These are phyloP conservation scores for Extremus antarcticus DNA, from an alignment of 495 filamentous ascomycete species.

Conservation along the genomic window DNA sequence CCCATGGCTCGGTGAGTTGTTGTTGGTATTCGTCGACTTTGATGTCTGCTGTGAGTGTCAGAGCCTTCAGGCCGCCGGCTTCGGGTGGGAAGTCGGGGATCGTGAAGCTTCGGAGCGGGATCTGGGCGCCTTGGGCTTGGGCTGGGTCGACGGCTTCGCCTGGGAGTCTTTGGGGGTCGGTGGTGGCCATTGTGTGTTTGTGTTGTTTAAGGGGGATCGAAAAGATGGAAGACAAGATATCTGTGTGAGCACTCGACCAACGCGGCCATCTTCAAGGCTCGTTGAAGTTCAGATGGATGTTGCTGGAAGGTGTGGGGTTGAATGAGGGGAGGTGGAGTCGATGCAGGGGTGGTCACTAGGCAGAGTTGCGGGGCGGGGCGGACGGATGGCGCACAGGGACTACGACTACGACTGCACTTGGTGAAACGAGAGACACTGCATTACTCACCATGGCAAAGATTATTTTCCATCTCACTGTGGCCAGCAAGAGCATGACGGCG, in stretches of 20 bases:
- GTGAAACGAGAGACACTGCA: too few species aligned
- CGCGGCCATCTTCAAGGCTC: not conserved
- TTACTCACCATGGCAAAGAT: too few species aligned
- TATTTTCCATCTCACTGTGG: too few species aligned
- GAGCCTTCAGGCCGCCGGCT: constrained; percentile 23
- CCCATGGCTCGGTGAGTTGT: constrained; percentile 15
- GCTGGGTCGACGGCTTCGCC: constrained; percentile 17
- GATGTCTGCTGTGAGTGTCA: constrained; percentile 30
- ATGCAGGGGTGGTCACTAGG: not conserved
- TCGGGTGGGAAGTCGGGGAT: constrained; percentile 25
- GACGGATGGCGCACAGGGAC: not conserved
- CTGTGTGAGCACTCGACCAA: not conserved
- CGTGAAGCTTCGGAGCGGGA: constrained; percentile 27
- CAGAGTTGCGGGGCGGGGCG: not conserved
- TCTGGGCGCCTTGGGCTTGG: constrained; percentile 26
- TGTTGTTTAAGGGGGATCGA: not conserved
- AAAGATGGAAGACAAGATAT: not conserved
- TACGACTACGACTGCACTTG: too few species aligned
- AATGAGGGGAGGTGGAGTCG: not conserved
- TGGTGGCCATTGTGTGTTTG: constrained; percentile 16
- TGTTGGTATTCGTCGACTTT: constrained; percentile 27
- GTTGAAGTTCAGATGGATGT: not conserved
- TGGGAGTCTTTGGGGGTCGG: constrained; percentile 9
- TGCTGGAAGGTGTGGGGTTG: not conserved
- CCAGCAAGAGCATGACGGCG: too few species aligned